Evolutionary conservation across 1,139 yeast genomes (phyloP), one percentile per base, ranked within the genome.

Genomic region (Suhomyces bokatorum): DNA sequence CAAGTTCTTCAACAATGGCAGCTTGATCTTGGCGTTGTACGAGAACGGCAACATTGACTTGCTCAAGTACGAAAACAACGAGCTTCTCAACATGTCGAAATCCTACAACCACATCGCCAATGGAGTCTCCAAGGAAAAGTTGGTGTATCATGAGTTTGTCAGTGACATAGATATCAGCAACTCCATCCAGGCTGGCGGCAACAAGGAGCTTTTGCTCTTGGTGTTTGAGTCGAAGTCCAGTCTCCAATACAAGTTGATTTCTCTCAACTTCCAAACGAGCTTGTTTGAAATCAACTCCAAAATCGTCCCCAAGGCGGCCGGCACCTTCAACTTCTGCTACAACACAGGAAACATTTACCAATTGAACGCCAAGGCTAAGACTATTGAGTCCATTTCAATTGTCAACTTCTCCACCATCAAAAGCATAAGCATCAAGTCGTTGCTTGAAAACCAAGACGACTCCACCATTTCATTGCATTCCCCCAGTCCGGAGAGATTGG

Each of bases 401-500:
- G 52, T 54, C 16, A 57, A 53, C 35, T 67, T 69, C 50, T 56
- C 61, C 36, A 39, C 43, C 13, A 48, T 53, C 20, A 55, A 56
- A 24, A 41, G 60, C 15, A 52, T 65, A 24, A 54, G 60, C 22
- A 59, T 70, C 33, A 48, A 50, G 5, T 37, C 58, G 3, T 40
- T 67, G 14, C 43, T 66, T 32, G 48, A 44, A 8, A 47, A 47
- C n/a, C 44, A 50, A 9, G 41, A 40, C 20, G 42, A 45, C 17
- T 39, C 43, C 10, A 40, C 43, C 27, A 46, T 59, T 7, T 60
- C 76, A 2, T 53, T 72, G 33, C 44, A 50, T 16, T 57, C 75
- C 11, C 75, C 77, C 4, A 69, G 80, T 35, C 63, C 72, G 10
- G 79, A 77, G 53, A 65, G 85, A 54, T 49, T 78, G 13, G 57